Conservation (phyloP, 768 basidiomycete genomes). For the Mycena capillaripes region DNA sequence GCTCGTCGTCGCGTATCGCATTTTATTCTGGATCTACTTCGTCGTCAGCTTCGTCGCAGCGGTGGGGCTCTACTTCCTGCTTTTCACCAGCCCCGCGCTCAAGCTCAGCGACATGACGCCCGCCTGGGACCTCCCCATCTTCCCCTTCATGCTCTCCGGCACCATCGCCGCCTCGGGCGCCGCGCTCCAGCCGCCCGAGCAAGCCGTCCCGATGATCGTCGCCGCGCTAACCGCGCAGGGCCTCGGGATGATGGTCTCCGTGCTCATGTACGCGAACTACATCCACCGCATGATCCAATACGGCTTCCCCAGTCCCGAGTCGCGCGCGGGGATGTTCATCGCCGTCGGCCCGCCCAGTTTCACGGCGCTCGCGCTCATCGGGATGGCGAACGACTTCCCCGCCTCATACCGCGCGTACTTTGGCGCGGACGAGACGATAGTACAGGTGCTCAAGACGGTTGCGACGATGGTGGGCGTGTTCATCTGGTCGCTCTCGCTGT, state of each 20-base stretch:
- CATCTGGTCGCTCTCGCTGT: slow-evolving; percentile 12
- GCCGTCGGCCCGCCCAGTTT: slow-evolving; percentile 15
- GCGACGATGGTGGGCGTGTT: slow-evolving; percentile 2
- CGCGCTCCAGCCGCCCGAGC: neutral
- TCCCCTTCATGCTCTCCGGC: slow-evolving; percentile 13
- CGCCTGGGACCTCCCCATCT: slow-evolving; percentile 19
- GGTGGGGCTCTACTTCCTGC: slow-evolving; percentile 5
- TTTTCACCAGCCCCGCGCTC: slow-evolving; percentile 15
- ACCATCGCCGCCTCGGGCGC: slow-evolving; percentile 10
- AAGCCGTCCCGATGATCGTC: slow-evolving; percentile 11
- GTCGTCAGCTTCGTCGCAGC: neutral
- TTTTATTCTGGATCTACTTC: slow-evolving; percentile 12
- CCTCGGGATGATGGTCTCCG: slow-evolving; percentile 5
- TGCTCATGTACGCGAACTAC: slow-evolving; percentile 8
- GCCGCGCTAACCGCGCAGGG: slow-evolving; percentile 11
- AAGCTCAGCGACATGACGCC: slow-evolving; percentile 16
- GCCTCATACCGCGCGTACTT: neutral
- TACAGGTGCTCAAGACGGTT: neutral
- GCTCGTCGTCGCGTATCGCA: neutral
- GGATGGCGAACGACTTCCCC: slow-evolving; percentile 5
- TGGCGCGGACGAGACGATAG: neutral
- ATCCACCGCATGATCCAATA: slow-evolving; percentile 15
- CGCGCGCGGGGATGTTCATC: slow-evolving; percentile 21
- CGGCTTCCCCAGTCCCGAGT: neutral
- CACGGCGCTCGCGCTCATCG: slow-evolving; percentile 14